phyloP scores from a whole-genome alignment of 2,329 filamentous ascomycete species.

The Fusarium sp. region DNA sequence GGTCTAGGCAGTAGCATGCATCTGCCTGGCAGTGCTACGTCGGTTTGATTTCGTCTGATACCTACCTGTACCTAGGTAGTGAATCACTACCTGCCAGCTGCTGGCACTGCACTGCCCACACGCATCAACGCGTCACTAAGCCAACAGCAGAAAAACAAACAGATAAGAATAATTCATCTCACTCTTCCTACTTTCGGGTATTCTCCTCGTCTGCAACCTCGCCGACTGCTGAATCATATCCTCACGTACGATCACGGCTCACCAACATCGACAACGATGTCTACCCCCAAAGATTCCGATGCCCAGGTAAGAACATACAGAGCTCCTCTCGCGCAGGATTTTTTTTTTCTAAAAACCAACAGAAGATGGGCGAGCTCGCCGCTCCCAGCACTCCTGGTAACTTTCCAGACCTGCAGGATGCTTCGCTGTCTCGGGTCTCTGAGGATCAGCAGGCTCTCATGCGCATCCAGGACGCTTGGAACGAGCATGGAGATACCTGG shows the following conservation, averaged over 20 bases:
- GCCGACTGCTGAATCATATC: background rate
- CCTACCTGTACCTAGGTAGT: background rate
- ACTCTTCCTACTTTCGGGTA: background rate
- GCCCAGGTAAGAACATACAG: background rate
- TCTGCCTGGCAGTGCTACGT: background rate
- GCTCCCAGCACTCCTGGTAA: background rate
- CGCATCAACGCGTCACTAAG: background rate
- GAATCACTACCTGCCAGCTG: background rate
- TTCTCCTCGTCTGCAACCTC: background rate
- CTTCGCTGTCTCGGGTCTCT: conserved; percentile 4
- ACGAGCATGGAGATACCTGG: conserved; percentile 1
- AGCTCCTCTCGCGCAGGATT: background rate
- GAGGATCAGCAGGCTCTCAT: conserved; percentile 19
- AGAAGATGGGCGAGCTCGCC: background rate
- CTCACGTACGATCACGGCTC: background rate
- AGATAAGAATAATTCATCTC: background rate
- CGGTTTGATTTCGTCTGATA: background rate
- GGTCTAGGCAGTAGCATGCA: background rate
- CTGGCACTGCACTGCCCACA: background rate
- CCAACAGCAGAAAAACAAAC: background rate
- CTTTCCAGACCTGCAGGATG: conserved; percentile 6
- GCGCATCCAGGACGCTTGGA: conserved; percentile 10
- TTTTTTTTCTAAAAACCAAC: too few species aligned
- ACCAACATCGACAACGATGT: background rate
- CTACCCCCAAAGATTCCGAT: background rate